phyloP scores from a whole-genome alignment of 2,329 filamentous ascomycete genomes.

The Sporothrix euskadiensis region DNA sequence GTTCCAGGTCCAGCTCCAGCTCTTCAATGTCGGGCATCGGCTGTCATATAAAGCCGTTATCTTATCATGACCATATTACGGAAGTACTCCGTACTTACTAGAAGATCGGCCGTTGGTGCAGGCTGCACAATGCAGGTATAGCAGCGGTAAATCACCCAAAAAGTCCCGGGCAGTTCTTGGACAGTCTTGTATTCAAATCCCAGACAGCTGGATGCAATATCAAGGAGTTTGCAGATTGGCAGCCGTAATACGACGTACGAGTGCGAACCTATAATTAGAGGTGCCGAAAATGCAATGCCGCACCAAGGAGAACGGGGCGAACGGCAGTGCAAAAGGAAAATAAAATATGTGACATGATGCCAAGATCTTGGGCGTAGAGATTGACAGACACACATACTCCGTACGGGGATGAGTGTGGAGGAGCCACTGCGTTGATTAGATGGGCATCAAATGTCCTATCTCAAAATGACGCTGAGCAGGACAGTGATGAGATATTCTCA shows the following conservation, averaged over 20 bases:
- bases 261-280: not conserved
- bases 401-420: not conserved
- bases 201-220: not conserved
- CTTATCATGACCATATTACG: not conserved
- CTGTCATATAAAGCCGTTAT: not conserved
- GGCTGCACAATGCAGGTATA: not conserved
- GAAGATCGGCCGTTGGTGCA: not conserved
- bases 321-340: not conserved
- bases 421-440: not conserved
- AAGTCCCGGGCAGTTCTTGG: not conserved
- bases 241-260: not conserved
- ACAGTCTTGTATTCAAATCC: not conserved
- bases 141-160: not conserved
- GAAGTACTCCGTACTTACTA: not conserved
- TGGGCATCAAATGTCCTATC: not conserved
- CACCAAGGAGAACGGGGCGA: not conserved
- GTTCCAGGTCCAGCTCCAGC: not conserved
- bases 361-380: slow-evolving; percentile 4
- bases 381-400: not conserved
- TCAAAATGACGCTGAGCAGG: too few relatives aligned
- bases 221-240: not conserved
- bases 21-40: not conserved
- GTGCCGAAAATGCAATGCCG: not conserved
- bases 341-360: not conserved
- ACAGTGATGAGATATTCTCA: too few relatives aligned